Conservation (phyloP, 2,329 filamentous ascomycete species). For the Dactylellina sp. region DNA sequence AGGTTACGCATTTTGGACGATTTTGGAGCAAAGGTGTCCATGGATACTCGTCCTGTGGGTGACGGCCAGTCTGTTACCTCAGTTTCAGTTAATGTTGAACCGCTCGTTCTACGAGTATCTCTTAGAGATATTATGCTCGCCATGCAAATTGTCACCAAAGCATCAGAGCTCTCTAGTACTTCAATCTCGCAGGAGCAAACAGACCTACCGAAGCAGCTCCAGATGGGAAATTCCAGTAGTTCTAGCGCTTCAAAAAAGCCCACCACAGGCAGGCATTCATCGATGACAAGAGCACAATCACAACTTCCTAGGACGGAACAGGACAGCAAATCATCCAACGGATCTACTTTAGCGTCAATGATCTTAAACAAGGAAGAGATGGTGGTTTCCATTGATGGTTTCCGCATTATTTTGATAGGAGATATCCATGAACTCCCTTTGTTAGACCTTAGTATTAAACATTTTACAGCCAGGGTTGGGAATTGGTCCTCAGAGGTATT, state of each 20-base stretch:
- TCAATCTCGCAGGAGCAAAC: conserved; percentile 67
- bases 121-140: conserved; percentile 93
- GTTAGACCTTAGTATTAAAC: conserved; percentile 91
- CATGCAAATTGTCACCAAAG: conserved; percentile 90
- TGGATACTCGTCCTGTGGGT: conserved; percentile 77
- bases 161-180: conserved; percentile 78
- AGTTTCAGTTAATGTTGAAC: conserved; percentile 89
- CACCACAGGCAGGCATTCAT: conserved; percentile 60
- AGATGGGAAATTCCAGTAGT: conserved; percentile 61
- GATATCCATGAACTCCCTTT: conserved; percentile 96
- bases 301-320: conserved; percentile 64
- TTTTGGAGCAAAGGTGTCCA: conserved; percentile 88
- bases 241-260: conserved; percentile 41
- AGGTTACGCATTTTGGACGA: conserved; percentile 93
- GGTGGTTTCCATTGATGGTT: conserved; percentile 84
- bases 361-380: conserved; percentile 74
- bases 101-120: conserved; percentile 88
- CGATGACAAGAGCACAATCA: conserved; percentile 63
- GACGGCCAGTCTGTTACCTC: conserved; percentile 74
- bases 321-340: conserved; percentile 57
- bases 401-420: conserved; percentile 92
- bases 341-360: conserved; percentile 18
- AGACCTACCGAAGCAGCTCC: conserved; percentile 65
- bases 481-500: conserved; percentile 77
- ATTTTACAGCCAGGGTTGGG: conserved; percentile 83